phyloP scores from a whole-genome alignment of 352 stramenopile species.

The Pythium aristosporum region DNA sequence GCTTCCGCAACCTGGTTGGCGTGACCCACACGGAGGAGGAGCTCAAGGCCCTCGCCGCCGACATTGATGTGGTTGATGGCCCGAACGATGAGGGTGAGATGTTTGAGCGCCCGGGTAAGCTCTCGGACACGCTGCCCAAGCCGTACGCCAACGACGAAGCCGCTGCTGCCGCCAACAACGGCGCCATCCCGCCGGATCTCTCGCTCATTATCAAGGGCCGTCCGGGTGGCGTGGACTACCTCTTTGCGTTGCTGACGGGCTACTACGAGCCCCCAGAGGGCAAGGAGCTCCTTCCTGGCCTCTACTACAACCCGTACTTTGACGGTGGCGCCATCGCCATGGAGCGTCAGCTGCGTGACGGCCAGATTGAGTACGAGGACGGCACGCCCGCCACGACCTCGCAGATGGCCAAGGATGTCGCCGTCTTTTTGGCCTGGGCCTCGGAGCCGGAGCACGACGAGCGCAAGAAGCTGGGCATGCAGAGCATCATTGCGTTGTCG shows the following conservation, averaged over 20 bases:
- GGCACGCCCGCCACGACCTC: slow-evolving; percentile 96
- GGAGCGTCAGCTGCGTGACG: slow-evolving; percentile 96
- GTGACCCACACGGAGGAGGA: slow-evolving; percentile 95
- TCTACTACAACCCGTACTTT: slow-evolving; percentile 99
- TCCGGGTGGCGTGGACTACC: slow-evolving; percentile 95
- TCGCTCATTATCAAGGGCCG: slow-evolving; percentile 97
- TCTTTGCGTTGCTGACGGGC: slow-evolving; percentile 97
- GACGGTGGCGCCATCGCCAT: slow-evolving; percentile 97
- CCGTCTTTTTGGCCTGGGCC: slow-evolving; percentile 96
- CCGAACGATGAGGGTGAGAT: slow-evolving; percentile 99
- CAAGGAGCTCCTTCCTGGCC: slow-evolving; percentile 77
- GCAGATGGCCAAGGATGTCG: slow-evolving; percentile 98
- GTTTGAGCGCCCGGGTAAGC: slow-evolving; percentile 98
- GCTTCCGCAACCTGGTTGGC: slow-evolving; percentile 97
- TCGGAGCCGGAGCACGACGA: slow-evolving; percentile 97
- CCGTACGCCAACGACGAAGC: slow-evolving; percentile 98
- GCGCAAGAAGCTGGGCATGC: slow-evolving; percentile 97
- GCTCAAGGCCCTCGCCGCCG: slow-evolving; percentile 89
- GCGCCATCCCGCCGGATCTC: slow-evolving; percentile 97
- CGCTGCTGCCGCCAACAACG: slow-evolving; percentile 96
- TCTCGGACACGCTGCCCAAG: slow-evolving; percentile 93
- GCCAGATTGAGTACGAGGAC: slow-evolving; percentile 97
- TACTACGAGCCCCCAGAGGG: slow-evolving; percentile 95
- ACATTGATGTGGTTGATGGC: slow-evolving; percentile 96
- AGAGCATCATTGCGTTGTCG: slow-evolving; percentile 92